Evolutionary conservation across 1,284 basidiomycete species (phyloP).

Genomic region (Bondarzewia mesenterica): DNA sequence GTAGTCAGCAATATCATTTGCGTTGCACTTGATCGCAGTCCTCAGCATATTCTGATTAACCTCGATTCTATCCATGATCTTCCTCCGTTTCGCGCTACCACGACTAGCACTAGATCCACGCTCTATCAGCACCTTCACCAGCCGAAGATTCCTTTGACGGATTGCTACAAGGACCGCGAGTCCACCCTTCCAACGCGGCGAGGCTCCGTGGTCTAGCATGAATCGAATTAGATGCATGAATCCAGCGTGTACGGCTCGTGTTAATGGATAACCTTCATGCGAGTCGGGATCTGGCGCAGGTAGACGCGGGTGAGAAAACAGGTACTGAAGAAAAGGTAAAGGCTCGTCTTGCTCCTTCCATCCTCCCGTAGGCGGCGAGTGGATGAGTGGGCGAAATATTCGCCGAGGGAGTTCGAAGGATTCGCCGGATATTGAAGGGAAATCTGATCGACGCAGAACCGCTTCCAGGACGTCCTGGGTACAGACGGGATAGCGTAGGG

Average conservation of each 20-base stretch:
- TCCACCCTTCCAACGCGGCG: slow-evolving; percentile 49
- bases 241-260: slow-evolving; percentile 60
- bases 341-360: slow-evolving; percentile 44
- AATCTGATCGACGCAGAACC: slow-evolving; percentile 27
- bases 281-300: slow-evolving; percentile 44
- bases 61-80: slow-evolving; percentile 49
- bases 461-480: slow-evolving; percentile 43
- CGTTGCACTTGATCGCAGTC: slow-evolving; percentile 52
- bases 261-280: slow-evolving; percentile 71
- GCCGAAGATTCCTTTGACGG: slow-evolving; percentile 50
- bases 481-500: slow-evolving; percentile 62
- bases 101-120: slow-evolving; percentile 8
- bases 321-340: slow-evolving; percentile 51
- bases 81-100: slow-evolving; percentile 37
- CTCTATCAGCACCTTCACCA: slow-evolving; percentile 74
- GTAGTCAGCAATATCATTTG: slow-evolving; percentile 66
- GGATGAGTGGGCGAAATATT: slow-evolving; percentile 46
- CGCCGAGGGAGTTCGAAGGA: slow-evolving; percentile 46
- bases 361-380: slow-evolving; percentile 9
- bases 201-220: slow-evolving; percentile 65
- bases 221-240: slow-evolving; percentile 60
- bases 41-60: slow-evolving; percentile 54
- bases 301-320: slow-evolving; percentile 37
- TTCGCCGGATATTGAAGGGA: slow-evolving; percentile 5
- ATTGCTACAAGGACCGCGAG: slow-evolving; percentile 74